phyloP scores from a whole-genome alignment of 176 grass and related monocot species.

The Rhynchospora tenuis region DNA sequence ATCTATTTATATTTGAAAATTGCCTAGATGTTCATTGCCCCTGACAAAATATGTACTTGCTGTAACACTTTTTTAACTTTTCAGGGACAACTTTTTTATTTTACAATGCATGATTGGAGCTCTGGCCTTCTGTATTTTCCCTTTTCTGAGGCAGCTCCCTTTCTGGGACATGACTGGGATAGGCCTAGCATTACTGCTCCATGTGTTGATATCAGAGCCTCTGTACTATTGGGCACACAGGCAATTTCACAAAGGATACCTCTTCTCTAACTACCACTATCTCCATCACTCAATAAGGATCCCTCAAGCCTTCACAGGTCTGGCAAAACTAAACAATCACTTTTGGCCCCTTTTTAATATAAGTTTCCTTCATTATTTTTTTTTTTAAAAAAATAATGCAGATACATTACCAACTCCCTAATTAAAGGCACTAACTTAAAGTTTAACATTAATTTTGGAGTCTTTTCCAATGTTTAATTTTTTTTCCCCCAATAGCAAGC shows the following conservation, averaged over 20 bases:
- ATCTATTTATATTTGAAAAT: too few relatives aligned
- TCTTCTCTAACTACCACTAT: slow-evolving; percentile 60
- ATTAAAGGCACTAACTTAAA: not conserved
- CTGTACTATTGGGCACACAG: slow-evolving; percentile 56
- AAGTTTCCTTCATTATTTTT: not conserved
- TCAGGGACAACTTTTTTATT: slow-evolving; percentile 95
- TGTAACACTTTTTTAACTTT: not conserved
- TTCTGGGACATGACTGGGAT: slow-evolving; percentile 41
- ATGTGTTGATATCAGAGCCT: slow-evolving; percentile 58
- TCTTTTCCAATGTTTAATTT: not conserved
- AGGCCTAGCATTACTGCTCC: slow-evolving; percentile 28
- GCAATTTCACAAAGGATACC: slow-evolving; percentile 39
- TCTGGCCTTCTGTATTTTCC: slow-evolving; percentile 41
- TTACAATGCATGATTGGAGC: slow-evolving; percentile 45
- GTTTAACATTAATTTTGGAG: not conserved
- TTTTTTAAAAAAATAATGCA: not conserved
- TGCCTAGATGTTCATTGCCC: not conserved
- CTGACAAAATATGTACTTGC: not conserved
- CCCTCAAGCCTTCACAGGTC: slow-evolving; percentile 71
- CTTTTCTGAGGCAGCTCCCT: slow-evolving; percentile 51
- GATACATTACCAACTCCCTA: not conserved
- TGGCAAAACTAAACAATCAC: not conserved
- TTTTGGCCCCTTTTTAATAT: not conserved
- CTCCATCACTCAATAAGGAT: slow-evolving; percentile 63
- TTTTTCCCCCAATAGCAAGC: not conserved